A percentile compares a stretch with the other conserved stretches of the same genome.
Conservation (phyloP, 257 asterid species). For the Rauvolfia tetraphylla region DNA sequence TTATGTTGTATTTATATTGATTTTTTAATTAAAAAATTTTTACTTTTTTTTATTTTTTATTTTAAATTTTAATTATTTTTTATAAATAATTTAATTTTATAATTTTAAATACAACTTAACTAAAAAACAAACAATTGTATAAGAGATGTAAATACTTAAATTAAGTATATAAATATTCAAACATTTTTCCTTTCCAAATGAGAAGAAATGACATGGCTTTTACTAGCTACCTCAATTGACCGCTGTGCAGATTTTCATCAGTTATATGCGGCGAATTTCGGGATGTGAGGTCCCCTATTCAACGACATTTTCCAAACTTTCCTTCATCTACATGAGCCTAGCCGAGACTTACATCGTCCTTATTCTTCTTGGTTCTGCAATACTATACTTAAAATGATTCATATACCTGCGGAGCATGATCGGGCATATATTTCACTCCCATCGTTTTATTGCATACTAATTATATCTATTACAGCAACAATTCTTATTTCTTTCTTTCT, state of each 20-base stretch:
- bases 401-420: no score
- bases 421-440: no score
- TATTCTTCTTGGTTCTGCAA: conserved; percentile 2
- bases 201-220: conserved; percentile 16
- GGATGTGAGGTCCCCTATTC: conserved; percentile 56
- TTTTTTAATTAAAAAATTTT: no score
- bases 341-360: conserved; percentile 16
- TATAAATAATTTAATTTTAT: no score
- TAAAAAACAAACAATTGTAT: neutral
- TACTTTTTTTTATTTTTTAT: no score
- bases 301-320: conserved; percentile 58
- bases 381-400: no score
- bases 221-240: conserved; percentile 24
- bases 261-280: conserved; percentile 41
- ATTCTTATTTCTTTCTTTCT: neutral
- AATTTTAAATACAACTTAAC: no score
- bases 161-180: no score
- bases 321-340: conserved; percentile 16
- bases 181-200: neutral
- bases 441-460: no score
- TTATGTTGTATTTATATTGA: no score
- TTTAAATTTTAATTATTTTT: no score
- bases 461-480: no score
- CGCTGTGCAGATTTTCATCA: conserved; percentile 47
- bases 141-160: neutral